Percentiles rank a stretch among this genome's conserved stretches.
phyloP scores from a whole-genome alignment of 108 stramenopile genomes.

The Cyclostephanos invisitatus region DNA sequence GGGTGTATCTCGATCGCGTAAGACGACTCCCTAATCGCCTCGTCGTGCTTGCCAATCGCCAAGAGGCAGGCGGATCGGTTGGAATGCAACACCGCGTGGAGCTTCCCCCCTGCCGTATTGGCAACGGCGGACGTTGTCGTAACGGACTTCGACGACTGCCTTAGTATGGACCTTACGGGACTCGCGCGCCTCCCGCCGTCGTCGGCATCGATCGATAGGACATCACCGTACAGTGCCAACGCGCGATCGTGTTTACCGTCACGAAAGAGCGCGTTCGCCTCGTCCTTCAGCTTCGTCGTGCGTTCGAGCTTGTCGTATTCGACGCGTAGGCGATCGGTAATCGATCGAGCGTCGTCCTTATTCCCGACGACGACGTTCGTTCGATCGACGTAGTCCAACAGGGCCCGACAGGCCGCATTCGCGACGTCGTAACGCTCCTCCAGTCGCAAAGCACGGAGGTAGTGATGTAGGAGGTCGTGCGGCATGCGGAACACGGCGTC shows the following conservation, averaged over 20 bases:
- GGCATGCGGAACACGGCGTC: slow-evolving; percentile 46
- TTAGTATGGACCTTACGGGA: not conserved
- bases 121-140: slow-evolving; percentile 2
- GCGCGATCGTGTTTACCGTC: slow-evolving; percentile 46
- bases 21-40: slow-evolving; percentile 45
- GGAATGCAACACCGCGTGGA: slow-evolving; percentile 51
- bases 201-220: slow-evolving; percentile 23
- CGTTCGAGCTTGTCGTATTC: slow-evolving; percentile 29
- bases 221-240: slow-evolving; percentile 34
- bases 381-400: slow-evolving; percentile 17
- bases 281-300: slow-evolving; percentile 43
- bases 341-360: not conserved
- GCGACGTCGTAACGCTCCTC: slow-evolving; percentile 42
- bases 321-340: not conserved
- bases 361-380: not conserved
- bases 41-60: slow-evolving; percentile 37
- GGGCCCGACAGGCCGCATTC: slow-evolving; percentile 7
- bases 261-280: slow-evolving; percentile 40
- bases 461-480: slow-evolving; percentile 22
- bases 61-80: slow-evolving; percentile 53
- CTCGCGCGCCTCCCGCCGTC: not conserved
- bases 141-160: slow-evolving; percentile 11
- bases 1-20: slow-evolving; percentile 46
- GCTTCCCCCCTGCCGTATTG: slow-evolving; percentile 32
- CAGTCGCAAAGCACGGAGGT: slow-evolving; percentile 40